These are phyloP conservation scores for Saposhnikovia divaricata DNA, from an alignment of 129 eudicot genomes.

Conservation along the genomic window DNA sequence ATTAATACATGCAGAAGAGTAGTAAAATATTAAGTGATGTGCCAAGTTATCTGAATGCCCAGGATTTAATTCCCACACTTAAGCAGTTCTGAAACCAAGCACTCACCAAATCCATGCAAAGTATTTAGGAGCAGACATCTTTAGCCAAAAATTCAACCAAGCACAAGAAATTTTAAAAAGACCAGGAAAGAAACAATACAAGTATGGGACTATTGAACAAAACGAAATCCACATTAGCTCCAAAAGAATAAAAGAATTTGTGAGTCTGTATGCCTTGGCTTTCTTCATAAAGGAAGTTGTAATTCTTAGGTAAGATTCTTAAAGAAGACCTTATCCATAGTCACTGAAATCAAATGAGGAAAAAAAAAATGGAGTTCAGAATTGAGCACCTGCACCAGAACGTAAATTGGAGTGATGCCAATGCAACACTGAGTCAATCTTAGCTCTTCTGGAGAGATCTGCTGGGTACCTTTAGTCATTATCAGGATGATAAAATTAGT, in stretches of 20 bases:
- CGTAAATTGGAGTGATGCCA: conserved; percentile 96
- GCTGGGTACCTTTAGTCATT: conserved; percentile 61
- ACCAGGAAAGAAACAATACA: neutral
- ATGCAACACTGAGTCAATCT: conserved; percentile 71
- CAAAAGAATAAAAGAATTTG: neutral
- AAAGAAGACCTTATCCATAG: neutral
- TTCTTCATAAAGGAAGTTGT: neutral
- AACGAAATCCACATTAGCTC: neutral
- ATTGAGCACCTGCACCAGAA: conserved; percentile 55
- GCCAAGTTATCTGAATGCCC: neutral
- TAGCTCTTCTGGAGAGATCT: conserved; percentile 66
- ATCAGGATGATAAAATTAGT: neutral
- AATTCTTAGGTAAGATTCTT: neutral
- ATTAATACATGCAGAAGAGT: neutral
- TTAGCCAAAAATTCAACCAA: neutral
- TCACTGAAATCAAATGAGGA: neutral
- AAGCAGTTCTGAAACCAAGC: neutral
- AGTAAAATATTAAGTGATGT: neutral
- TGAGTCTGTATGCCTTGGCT: neutral
- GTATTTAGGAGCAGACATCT: neutral
- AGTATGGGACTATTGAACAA: neutral
- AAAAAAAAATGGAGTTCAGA: neutral
- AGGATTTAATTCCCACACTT: neutral
- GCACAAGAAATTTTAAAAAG: neutral
- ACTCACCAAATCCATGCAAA: neutral